Conservation (phyloP, 495 filamentous ascomycete species). For the Aspergillus wentii region DNA sequence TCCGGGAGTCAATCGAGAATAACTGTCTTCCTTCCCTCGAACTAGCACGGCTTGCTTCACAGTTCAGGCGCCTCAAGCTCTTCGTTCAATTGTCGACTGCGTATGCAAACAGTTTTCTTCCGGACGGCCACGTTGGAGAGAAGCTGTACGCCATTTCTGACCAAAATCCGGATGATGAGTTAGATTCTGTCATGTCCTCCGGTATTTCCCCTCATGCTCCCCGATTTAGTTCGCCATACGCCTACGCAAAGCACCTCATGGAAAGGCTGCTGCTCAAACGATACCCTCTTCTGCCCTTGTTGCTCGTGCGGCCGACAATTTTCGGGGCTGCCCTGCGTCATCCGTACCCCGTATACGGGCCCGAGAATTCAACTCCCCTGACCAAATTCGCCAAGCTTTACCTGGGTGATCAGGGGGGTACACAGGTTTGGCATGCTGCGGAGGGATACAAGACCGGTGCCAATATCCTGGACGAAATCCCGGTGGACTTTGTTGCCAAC, state of each 20-base stretch:
- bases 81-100: slow-evolving; percentile 33
- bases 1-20: slow-evolving; percentile 28
- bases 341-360: slow-evolving; percentile 33
- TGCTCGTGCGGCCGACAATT: slow-evolving; percentile 37
- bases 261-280: slow-evolving; percentile 28
- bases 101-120: slow-evolving; percentile 33
- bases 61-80: slow-evolving; percentile 26
- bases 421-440: slow-evolving; percentile 30
- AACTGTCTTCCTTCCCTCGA: slow-evolving; percentile 34
- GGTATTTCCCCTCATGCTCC: slow-evolving; percentile 13
- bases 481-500: slow-evolving; percentile 38
- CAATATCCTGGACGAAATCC: slow-evolving; percentile 36
- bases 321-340: slow-evolving; percentile 33
- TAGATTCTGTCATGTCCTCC: slow-evolving; percentile 20
- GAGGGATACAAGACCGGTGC: slow-evolving; percentile 24
- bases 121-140: slow-evolving; percentile 29
- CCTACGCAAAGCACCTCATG: slow-evolving; percentile 35
- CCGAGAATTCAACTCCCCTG: slow-evolving; percentile 28
- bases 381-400: slow-evolving; percentile 29
- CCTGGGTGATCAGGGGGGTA: slow-evolving; percentile 19
- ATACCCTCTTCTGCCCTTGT: slow-evolving; percentile 25
- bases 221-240: slow-evolving; percentile 31
- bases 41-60: slow-evolving; percentile 23
- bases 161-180: slow-evolving; percentile 27
- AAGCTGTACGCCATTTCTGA: slow-evolving; percentile 20